phyloP scores from a whole-genome alignment of 495 filamentous ascomycete species.

The Neurospora sp. region DNA sequence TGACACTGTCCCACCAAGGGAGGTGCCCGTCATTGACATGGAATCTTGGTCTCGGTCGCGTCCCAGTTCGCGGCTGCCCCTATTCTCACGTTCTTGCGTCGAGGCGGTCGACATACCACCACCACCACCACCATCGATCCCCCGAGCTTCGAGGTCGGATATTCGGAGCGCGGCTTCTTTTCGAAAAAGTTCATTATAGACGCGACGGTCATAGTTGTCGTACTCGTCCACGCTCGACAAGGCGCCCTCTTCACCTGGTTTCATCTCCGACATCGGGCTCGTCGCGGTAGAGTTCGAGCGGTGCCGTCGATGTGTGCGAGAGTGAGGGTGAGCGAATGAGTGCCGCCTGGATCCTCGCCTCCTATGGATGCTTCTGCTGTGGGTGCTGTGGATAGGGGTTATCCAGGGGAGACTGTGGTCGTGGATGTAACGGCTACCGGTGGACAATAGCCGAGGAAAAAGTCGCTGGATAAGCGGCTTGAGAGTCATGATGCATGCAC shows the following conservation, averaged over 20 bases:
- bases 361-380: neutral
- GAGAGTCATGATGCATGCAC: conserved; percentile 23
- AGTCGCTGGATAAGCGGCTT: conserved; percentile 20
- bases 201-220: neutral
- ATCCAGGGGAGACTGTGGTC: conserved; percentile 18
- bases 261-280: neutral
- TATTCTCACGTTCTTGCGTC: neutral
- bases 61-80: neutral
- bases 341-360: conserved; percentile 2
- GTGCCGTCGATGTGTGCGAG: neutral
- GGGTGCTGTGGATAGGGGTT: conserved; percentile 7
- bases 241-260: neutral
- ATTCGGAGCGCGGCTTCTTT: neutral
- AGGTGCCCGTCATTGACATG: neutral
- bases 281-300: neutral
- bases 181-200: neutral
- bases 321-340: neutral
- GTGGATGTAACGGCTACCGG: neutral
- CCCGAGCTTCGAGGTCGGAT: neutral
- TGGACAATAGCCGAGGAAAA: conserved; percentile 14
- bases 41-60: neutral
- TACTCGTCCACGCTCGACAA: neutral
- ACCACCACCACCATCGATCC: neutral
- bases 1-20: neutral
- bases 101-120: neutral